phyloP scores from a whole-genome alignment of 2,329 filamentous ascomycete species.

The Alternaria arborescens region DNA sequence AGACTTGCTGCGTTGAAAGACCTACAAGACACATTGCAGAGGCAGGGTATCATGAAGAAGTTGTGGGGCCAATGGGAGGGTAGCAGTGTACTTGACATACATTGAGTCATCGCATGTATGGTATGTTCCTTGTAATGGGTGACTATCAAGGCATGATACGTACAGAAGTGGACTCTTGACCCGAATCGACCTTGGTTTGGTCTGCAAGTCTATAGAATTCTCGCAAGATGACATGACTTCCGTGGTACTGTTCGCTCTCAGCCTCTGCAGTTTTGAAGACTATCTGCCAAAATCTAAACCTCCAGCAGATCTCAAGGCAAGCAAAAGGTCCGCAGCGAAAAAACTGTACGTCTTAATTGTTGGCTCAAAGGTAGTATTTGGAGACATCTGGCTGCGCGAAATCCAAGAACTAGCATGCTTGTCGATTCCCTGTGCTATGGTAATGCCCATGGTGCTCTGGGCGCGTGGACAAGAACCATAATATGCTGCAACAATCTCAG shows the following conservation, averaged over 20 bases:
- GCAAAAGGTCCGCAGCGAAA: neutral
- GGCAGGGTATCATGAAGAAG: conserved; percentile 12
- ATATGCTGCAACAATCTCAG: neutral
- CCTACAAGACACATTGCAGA: conserved; percentile 15
- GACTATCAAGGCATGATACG: neutral
- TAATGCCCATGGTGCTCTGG: neutral
- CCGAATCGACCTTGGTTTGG: too few species aligned
- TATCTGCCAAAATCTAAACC: too few species aligned
- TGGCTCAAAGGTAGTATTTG: too few species aligned
- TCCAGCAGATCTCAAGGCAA: neutral
- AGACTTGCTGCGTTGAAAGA: conserved; percentile 20
- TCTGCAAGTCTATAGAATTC: too few species aligned
- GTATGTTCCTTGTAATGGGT: neutral
- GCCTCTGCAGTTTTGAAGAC: too few species aligned
- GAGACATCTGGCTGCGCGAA: too few species aligned
- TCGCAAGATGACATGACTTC: too few species aligned
- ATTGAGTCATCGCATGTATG: neutral
- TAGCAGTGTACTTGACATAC: neutral
- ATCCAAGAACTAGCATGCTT: too few species aligned
- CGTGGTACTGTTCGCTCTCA: too few species aligned
- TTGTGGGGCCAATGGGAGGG: conserved; percentile 18
- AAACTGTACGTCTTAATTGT: too few species aligned
- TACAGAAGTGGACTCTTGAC: too few species aligned
- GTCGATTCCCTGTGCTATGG: neutral
- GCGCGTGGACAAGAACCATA: neutral